Conservation (phyloP, 176 grass and related monocot species). For the Triticum urartu region DNA sequence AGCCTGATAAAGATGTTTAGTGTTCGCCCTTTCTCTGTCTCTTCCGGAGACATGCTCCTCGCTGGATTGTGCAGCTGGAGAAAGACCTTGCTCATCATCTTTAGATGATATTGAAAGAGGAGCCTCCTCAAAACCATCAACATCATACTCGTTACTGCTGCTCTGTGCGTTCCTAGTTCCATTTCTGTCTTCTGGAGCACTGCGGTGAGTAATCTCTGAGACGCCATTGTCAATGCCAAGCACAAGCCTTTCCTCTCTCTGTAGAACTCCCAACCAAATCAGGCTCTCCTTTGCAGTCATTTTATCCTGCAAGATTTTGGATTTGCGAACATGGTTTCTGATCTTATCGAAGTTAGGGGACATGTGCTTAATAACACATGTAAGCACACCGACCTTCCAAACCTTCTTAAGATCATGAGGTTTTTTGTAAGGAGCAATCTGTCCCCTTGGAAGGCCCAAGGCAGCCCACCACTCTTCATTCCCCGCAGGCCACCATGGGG, state of each 20-base stretch:
- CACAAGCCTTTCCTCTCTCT: conserved; percentile 74
- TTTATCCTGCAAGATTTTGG: conserved; percentile 97
- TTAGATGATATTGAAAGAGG: conserved; percentile 64
- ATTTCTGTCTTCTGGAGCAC: conserved; percentile 37
- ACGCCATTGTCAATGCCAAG: conserved; percentile 59
- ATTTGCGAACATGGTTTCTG: conserved; percentile 80
- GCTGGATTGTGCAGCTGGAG: conserved; percentile 33
- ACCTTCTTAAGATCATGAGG: conserved; percentile 98
- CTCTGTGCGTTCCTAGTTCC: conserved; percentile 50
- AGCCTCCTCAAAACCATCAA: conserved; percentile 69
- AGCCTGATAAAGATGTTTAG: conserved; percentile 16
- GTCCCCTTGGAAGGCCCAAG: conserved; percentile 64
- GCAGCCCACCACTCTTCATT: conserved; percentile 83
- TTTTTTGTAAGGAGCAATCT: conserved; percentile 83
- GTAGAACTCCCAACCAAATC: conserved; percentile 85
- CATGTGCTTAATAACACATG: conserved; percentile 95
- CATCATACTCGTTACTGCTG: conserved; percentile 82
- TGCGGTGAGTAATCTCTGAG: conserved; percentile 51
- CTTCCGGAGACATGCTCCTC: conserved; percentile 21
- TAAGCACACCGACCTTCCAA: conserved; percentile 97
- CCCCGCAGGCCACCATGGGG: conserved; percentile 93
- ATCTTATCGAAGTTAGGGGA: conserved; percentile 93
- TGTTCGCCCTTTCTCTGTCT: conserved; percentile 13
- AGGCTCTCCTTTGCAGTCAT: conserved; percentile 96
- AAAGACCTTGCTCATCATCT: conserved; percentile 57